A percentile compares a stretch with the other conserved stretches of the same genome.
Evolutionary conservation across 495 filamentous ascomycete species (phyloP).

Genomic region (Melanomma pulvis-pyrius): DNA sequence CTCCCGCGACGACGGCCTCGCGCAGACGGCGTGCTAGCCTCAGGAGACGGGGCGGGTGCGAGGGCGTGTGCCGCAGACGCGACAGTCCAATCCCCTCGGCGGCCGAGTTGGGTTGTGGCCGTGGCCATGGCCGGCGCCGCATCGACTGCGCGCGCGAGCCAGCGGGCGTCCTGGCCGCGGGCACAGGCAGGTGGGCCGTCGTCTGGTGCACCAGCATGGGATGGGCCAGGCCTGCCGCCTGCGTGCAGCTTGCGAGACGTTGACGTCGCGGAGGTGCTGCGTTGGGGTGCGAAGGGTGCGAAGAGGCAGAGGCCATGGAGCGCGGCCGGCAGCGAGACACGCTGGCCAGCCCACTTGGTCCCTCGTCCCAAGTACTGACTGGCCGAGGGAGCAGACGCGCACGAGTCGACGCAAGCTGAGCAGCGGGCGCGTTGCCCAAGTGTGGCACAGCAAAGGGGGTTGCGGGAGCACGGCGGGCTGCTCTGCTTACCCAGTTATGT

Average conservation of each 20-base stretch:
- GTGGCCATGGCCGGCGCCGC: neutral
- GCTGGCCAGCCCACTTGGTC: neutral
- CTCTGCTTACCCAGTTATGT: slow-evolving; percentile 3
- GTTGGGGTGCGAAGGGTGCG: neutral
- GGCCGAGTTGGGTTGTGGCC: neutral
- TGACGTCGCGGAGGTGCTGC: neutral
- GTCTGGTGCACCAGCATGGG: neutral
- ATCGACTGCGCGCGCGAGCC: slow-evolving; percentile 4
- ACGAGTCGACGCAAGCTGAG: slow-evolving; percentile 7
- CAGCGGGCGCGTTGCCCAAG: slow-evolving; percentile 5
- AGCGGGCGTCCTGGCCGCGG: slow-evolving; percentile 2
- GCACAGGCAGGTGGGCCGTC: neutral
- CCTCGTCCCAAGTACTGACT: no score
- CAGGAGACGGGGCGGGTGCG: neutral
- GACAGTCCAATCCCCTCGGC: slow-evolving; percentile 4
- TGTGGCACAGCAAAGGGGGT: slow-evolving; percentile 26
- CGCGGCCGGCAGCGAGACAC: slow-evolving; percentile 8
- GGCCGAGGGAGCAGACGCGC: slow-evolving; percentile 12
- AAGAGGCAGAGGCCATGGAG: slow-evolving; percentile 4
- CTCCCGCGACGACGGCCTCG: slow-evolving; percentile 29
- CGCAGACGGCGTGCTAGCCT: neutral
- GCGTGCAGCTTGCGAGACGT: neutral
- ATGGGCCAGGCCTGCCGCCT: neutral
- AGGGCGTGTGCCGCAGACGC: slow-evolving; percentile 1
- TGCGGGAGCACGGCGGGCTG: neutral